Conservation (phyloP, 352 stramenopile species). For the Phytophthora niederhauseri region DNA sequence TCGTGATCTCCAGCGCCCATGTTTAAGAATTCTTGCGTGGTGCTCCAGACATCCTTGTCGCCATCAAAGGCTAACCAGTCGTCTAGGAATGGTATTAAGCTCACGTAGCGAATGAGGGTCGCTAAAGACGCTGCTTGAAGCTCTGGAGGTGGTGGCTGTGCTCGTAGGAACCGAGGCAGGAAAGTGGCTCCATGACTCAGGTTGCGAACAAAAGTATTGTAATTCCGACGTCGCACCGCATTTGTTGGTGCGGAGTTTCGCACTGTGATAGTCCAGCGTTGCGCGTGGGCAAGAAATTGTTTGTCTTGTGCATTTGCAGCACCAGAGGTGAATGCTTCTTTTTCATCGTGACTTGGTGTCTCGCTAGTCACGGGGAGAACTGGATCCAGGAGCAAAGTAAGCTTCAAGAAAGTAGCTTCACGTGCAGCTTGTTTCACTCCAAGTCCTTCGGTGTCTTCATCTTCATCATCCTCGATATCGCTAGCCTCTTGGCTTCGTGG, state of each 20-base stretch:
- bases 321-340: conserved; percentile 20
- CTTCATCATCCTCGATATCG: conserved; percentile 29
- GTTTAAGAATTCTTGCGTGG: conserved; percentile 91
- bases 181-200: conserved; percentile 72
- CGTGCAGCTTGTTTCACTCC: conserved; percentile 48
- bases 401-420: conserved; percentile 79
- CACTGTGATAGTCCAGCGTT: conserved; percentile 28
- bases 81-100: conserved; percentile 91
- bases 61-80: conserved; percentile 89
- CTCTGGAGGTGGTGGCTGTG: conserved; percentile 69
- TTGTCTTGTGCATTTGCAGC: conserved; percentile 29
- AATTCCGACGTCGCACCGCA: conserved; percentile 43
- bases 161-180: conserved; percentile 70
- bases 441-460: conserved; percentile 41
- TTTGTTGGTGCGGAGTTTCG: conserved; percentile 25
- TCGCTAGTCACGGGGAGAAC: conserved; percentile 48
- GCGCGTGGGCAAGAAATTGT: conserved; percentile 27
- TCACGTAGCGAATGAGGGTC: conserved; percentile 88
- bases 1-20: conserved; percentile 89
- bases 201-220: conserved; percentile 79
- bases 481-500: conserved; percentile 18
- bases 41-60: conserved; percentile 88
- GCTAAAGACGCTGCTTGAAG: conserved; percentile 34
- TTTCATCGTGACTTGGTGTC: conserved; percentile 24
- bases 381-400: conserved; percentile 91